Base-by-base conservation (phyloP, 208 protist species). In the Crithidia sp. region DNA sequence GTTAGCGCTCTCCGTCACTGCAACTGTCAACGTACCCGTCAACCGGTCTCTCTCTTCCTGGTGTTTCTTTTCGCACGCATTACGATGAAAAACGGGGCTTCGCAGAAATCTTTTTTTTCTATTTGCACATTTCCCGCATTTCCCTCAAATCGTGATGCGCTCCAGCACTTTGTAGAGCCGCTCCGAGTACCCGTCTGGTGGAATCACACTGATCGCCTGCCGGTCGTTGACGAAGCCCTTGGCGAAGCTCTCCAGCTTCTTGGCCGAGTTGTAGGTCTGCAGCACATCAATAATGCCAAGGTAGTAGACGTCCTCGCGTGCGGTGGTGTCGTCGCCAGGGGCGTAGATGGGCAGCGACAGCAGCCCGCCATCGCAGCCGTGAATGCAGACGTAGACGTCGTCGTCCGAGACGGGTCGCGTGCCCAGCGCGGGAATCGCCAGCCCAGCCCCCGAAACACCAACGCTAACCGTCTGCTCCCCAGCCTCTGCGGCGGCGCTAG, bases 281-380 rank as follows among this genome's bases (percentile, higher is more conserved):
- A 98, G 81, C 9, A 98, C 92, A 71, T 98, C 96, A 68, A 98
- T 98, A 62, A 98, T 89, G 40, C 96, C 96, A 28, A 97, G 55
- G 77, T 96, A 96, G 81, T 98, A 98, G 53, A 97, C 86, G 54
- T 95, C 87, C 69, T 94, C 88, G n/a, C 88, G 82, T 58, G 79
- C 83, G 17, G 84, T 90, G 40, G 87, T 85, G 82, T 87, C 81
- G 62, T 94, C 92, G 41, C 80, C 85, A 0, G 75, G 62, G 52
- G 76, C 73, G 70, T 88, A 84, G n/a, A 97, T 92, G 9, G 89
- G 89, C 49, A 94, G 78, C 7, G 90, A 95, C 5, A 93, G 79
- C 45, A 96, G 67, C 6, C 92, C 92, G 2, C 92, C 88, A 65
- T 96, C 92, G 76, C 89, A 94, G 10, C 87, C 84, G 71, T 84